Evolutionary conservation across 495 filamentous ascomycete genomes (phyloP), one percentile per base, ranked within the genome.

Genomic region (Podospora australis): DNA sequence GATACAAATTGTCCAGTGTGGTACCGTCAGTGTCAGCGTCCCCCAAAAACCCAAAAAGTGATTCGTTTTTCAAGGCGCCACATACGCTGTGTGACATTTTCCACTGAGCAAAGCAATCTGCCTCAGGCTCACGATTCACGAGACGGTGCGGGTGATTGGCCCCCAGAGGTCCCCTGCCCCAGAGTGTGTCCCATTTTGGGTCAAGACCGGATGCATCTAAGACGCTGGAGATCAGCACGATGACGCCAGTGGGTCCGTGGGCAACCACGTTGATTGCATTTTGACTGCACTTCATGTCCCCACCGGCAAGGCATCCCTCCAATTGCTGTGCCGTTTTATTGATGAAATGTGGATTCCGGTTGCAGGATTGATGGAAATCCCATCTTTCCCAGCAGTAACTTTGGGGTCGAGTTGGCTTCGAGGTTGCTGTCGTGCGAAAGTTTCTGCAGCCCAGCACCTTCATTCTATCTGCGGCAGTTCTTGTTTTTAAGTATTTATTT

Each of bases 281-380:
- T 3, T 4, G 6, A n/a, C 5, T 35, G 30, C 30, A 13, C 7
- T n/a, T n/a, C n/a, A n/a, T n/a, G n/a, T n/a, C n/a, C 30, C 30
- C 30, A 35, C 30, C 4, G 30, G 7, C 30, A 35, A 35, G 30
- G 7, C 30, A 35, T n/a, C 30, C 30, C 30, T 16, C 30, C 14
- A 36, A 8, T n/a, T 36, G n/a, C 32, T n/a, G 30, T 34, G 30
- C 30, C 4, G 4, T 36, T 36, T 11, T 11, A 4, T 16, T 36
- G 32, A 36, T 36, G 32, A 36, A 36, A 36, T 36, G 32, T n/a
- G n/a, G n/a, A n/a, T n/a, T n/a, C n/a, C n/a, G n/a, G 32, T 17
- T 36, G 32, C 32, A 36, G 32, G 19, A 16, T 16, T 36, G n/a
- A 36, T 36, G 32, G n/a, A 17, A 36, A 36, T 36, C 32, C 32